These are phyloP conservation scores for Pseudocercospora macadamiae DNA, from an alignment of 2,329 filamentous ascomycete genomes.

Conservation along the genomic window DNA sequence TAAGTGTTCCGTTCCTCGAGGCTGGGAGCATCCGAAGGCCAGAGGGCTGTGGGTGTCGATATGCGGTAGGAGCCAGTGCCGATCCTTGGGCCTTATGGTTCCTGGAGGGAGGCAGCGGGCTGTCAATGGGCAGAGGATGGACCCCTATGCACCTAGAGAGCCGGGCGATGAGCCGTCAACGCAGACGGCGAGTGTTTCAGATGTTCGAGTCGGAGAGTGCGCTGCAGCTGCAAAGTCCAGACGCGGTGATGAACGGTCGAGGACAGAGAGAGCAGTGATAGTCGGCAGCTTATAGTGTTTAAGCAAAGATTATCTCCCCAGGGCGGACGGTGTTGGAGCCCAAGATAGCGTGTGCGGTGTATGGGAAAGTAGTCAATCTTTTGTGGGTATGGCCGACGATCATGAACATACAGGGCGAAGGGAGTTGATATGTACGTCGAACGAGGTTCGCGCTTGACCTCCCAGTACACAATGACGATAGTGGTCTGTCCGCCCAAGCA, in stretches of 20 bases:
- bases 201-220: slow-evolving; percentile 6
- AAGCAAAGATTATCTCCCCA: slow-evolving; percentile 14
- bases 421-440: slow-evolving; percentile 2
- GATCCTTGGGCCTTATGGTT: slow-evolving; percentile 24
- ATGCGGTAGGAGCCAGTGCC: slow-evolving; percentile 19
- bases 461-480: not conserved
- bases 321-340: slow-evolving; percentile 13
- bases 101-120: slow-evolving; percentile 24
- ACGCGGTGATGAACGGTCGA: slow-evolving; percentile 17
- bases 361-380: slow-evolving; percentile 15
- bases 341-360: slow-evolving; percentile 17
- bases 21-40: slow-evolving; percentile 31
- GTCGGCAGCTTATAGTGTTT: slow-evolving; percentile 6
- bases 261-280: slow-evolving; percentile 20
- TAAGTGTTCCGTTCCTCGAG: slow-evolving; percentile 38
- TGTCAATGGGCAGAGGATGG: slow-evolving; percentile 31
- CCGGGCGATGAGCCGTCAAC: slow-evolving; percentile 24
- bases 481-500: not conserved
- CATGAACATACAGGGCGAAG: slow-evolving; percentile 16
- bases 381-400: slow-evolving; percentile 21
- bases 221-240: slow-evolving; percentile 7
- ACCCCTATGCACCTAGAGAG: slow-evolving; percentile 32
- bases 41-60: slow-evolving; percentile 15
- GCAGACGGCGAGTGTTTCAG: slow-evolving; percentile 28
- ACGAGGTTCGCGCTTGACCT: not conserved